A percentile compares a stretch with the other conserved stretches of the same genome.
Evolutionary conservation across 148 eudicot species (phyloP).

Genomic region (Chenopodium quinoa): DNA sequence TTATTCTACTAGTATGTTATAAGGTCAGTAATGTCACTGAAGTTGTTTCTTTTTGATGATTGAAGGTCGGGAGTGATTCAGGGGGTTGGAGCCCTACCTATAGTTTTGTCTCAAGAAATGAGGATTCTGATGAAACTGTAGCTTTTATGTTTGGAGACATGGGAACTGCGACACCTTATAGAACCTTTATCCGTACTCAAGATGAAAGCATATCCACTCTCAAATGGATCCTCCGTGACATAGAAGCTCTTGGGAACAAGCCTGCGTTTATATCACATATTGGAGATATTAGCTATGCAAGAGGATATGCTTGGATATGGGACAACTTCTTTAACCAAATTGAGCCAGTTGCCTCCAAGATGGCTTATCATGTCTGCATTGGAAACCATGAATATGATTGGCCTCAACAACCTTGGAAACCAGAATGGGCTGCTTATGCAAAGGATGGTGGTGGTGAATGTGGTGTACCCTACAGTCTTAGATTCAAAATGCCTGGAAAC

Average conservation of each 20-base stretch:
- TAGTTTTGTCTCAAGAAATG: conserved; percentile 72
- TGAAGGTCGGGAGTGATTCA: conserved; percentile 87
- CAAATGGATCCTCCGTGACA: conserved; percentile 89
- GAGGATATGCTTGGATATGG: conserved; percentile 95
- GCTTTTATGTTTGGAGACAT: conserved; percentile 95
- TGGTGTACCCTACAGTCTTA: conserved; percentile 93
- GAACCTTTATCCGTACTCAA: conserved; percentile 71
- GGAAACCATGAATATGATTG: conserved; percentile 98
- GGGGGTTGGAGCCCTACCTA: conserved; percentile 79
- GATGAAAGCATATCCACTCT: conserved; percentile 77
- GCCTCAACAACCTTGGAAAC: conserved; percentile 93
- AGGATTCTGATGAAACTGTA: conserved; percentile 62
- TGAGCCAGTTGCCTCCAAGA: conserved; percentile 72
- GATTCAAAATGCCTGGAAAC: conserved; percentile 96
- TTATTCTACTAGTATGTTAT: neutral
- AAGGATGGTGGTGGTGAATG: conserved; percentile 98
- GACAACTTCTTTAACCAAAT: conserved; percentile 86
- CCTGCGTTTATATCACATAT: conserved; percentile 92
- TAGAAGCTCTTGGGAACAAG: conserved; percentile 73
- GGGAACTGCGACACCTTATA: conserved; percentile 91
- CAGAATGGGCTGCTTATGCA: conserved; percentile 79
- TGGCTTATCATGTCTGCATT: conserved; percentile 88
- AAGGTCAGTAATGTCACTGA: neutral
- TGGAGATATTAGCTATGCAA: conserved; percentile 91
- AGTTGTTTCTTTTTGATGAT: conserved; percentile 7